Evolutionary conservation across 805 yeast species (phyloP).

Genomic region (Candida railenensis): DNA sequence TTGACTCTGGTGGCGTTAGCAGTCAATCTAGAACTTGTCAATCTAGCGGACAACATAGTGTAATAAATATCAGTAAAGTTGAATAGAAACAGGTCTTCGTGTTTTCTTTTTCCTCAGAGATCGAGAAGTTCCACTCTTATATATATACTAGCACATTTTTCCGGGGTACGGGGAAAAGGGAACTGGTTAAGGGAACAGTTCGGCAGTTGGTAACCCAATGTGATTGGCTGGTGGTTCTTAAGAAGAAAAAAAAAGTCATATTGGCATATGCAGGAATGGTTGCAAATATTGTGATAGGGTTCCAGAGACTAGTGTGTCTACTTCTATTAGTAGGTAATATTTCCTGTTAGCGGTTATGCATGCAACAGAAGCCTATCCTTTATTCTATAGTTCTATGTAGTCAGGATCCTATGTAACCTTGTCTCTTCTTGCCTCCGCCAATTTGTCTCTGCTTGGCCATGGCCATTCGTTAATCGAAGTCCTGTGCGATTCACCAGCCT

Average conservation of each 20-base stretch:
- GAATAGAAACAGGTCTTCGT: no score
- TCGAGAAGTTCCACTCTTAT: neutral
- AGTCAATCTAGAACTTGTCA: neutral
- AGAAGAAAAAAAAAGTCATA: neutral
- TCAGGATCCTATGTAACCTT: no score
- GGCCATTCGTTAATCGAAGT: constrained; percentile 21
- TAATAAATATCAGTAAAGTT: neutral
- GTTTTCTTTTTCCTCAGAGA: no score
- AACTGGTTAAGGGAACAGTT: neutral
- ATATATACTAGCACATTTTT: neutral
- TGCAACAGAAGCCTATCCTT: neutral
- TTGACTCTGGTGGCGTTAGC: neutral
- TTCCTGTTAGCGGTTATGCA: no score
- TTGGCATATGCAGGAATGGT: neutral
- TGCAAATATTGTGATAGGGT: no score
- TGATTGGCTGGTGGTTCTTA: neutral
- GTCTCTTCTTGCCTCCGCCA: neutral
- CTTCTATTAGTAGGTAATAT: neutral
- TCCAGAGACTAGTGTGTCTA: no score
- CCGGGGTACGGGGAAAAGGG: constrained; percentile 1
- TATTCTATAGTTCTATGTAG: neutral
- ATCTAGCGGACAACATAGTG: constrained; percentile 5
- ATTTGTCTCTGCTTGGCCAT: constrained; percentile 32
- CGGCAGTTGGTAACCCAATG: neutral
- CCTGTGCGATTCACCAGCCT: neutral